phyloP scores from a whole-genome alignment of 208 protist genomes.

The Porcisia hertigi region DNA sequence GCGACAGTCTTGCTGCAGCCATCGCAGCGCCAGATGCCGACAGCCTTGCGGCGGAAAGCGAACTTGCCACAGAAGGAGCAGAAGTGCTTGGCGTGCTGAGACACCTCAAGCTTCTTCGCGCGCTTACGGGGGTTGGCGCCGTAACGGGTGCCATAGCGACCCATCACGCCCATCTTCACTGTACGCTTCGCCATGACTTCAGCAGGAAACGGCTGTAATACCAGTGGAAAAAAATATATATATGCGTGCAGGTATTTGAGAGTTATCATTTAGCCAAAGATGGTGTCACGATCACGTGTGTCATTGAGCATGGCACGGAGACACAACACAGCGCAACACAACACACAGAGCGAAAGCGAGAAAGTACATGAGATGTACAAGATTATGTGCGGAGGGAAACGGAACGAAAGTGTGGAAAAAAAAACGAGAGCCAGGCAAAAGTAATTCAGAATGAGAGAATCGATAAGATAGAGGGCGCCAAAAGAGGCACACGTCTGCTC shows the following conservation, averaged over 20 bases:
- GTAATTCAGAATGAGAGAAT: background rate
- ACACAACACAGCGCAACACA: background rate
- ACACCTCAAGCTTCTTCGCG: conserved; percentile 99
- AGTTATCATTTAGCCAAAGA: background rate
- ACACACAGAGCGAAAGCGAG: too few relatives aligned
- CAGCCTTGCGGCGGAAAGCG: conserved; percentile 95
- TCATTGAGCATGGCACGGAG: background rate
- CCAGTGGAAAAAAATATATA: background rate
- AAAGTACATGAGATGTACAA: background rate
- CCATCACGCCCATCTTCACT: conserved; percentile 99
- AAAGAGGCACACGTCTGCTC: background rate
- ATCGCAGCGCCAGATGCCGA: conserved; percentile 99
- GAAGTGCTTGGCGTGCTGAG: conserved; percentile 98
- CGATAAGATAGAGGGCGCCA: background rate
- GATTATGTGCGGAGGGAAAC: background rate
- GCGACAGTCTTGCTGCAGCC: conserved; percentile 97
- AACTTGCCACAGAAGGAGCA: conserved; percentile 99
- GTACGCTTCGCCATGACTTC: conserved; percentile 96
- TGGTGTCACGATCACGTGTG: background rate
- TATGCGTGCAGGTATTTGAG: background rate
- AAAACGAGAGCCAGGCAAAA: background rate
- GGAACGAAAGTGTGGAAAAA: background rate
- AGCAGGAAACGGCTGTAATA: conserved; percentile 1
- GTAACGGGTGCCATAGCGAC: conserved; percentile 99
- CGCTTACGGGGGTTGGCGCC: conserved; percentile 99